Evolutionary conservation across 108 stramenopile species (phyloP).

Genomic region (Phaeodactylum tricornutum): DNA sequence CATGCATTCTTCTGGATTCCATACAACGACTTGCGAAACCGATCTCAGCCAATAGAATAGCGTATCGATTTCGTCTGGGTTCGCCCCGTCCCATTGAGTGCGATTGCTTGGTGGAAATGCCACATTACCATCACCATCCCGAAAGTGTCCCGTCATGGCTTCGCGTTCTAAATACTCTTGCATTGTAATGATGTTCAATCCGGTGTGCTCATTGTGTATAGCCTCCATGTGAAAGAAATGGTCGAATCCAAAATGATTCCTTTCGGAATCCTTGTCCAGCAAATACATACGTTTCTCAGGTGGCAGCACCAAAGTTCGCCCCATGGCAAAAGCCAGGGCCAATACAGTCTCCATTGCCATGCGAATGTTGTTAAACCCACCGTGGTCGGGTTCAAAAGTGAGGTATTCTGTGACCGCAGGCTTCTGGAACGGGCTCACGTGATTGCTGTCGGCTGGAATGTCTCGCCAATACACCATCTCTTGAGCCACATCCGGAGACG

Average conservation of each 20-base stretch:
- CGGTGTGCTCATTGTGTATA: slow-evolving; percentile 65
- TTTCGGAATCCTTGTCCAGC: slow-evolving; percentile 34
- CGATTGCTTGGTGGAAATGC: slow-evolving; percentile 42
- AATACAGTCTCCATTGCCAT: slow-evolving; percentile 41
- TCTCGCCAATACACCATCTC: slow-evolving; percentile 89
- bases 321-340: slow-evolving; percentile 84
- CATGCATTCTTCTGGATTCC: slow-evolving; percentile 57
- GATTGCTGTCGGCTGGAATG: slow-evolving; percentile 51
- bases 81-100: slow-evolving; percentile 66
- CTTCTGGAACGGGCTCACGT: slow-evolving; percentile 49
- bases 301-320: slow-evolving; percentile 76
- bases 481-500: slow-evolving; percentile 34
- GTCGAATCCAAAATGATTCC: slow-evolving; percentile 57
- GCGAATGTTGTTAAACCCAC: slow-evolving; percentile 94
- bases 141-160: slow-evolving; percentile 34
- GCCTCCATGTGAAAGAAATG: slow-evolving; percentile 77
- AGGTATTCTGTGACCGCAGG: slow-evolving; percentile 46
- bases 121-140: slow-evolving; percentile 30
- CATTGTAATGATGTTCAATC: slow-evolving; percentile 83
- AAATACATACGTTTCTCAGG: slow-evolving; percentile 34
- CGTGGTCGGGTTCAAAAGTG: slow-evolving; percentile 85
- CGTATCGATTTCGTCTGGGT: slow-evolving; percentile 17
- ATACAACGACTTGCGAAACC: slow-evolving; percentile 29
- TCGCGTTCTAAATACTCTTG: slow-evolving; percentile 80
- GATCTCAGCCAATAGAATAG: slow-evolving; percentile 16